Evolutionary conservation across 1,284 basidiomycete genomes (phyloP), one percentile per base, ranked within the genome.

Genomic region (Ustilago cynodontis): DNA sequence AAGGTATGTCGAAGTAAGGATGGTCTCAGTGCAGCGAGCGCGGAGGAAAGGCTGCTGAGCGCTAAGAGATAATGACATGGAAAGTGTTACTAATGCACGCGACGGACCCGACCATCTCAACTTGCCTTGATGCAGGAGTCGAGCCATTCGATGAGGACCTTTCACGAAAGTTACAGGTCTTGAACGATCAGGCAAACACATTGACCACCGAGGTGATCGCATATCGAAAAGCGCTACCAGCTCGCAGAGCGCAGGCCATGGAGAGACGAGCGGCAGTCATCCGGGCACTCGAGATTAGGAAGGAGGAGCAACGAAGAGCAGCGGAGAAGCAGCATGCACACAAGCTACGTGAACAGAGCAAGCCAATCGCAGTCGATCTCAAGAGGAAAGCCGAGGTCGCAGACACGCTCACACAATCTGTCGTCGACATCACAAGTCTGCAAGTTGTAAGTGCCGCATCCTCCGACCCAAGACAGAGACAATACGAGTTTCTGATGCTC

Each of bases 141-240:
- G 73, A 76, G 39, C 73, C 73, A 29, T 76, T 76, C 56, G 68
- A 76, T 24, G 73, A 76, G 37, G 64, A 67, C 29, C 68, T 76
- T n/a, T 76, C 73, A 8, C 53, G 73, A 24, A 54, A 61, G 9
- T 29, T 76, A 1, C 73, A 76, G 28, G 55, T 63, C 3, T 51
- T 76, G n/a, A 70, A 70, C 37, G 68, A 76, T 14, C 67, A 76
- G 16, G 64, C 73, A 3, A 70, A 76, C 26, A 70, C 59, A 2
- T 35, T 76, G 29, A 76, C 73, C n/a, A 70, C 68, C 5, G 73
- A 76, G 33, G 73, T 76, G 35, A 76, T 76, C 24, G 63, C 39
- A 6, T 76, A 53, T 31, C 73, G 73, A 37, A 76, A 76, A 35
- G 24, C 68, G 10, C 50, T 76, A 2, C 73, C 73, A 33, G 20